phyloP scores from a whole-genome alignment of 2,329 filamentous ascomycete genomes.

The Penicillium sp. region DNA sequence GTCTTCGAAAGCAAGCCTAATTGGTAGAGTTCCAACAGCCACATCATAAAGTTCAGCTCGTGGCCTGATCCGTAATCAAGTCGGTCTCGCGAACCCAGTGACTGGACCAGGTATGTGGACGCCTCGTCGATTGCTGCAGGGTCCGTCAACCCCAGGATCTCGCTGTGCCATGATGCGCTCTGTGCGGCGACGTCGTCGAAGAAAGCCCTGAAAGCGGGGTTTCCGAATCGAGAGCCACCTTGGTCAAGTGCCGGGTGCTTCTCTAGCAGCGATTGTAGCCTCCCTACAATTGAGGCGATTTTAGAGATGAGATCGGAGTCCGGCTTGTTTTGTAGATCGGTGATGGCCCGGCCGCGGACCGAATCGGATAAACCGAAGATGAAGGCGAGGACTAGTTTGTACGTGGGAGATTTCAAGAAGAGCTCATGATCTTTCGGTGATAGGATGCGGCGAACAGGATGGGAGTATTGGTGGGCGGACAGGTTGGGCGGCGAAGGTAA shows the following conservation, averaged over 20 bases:
- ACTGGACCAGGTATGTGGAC: constrained; percentile 78
- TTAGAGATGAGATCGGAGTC: constrained; percentile 66
- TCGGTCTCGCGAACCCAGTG: constrained; percentile 82
- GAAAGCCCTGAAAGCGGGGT: constrained; percentile 85
- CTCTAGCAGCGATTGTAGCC: constrained; percentile 69
- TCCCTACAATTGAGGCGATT: constrained; percentile 73
- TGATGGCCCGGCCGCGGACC: constrained; percentile 60
- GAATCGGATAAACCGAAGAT: constrained; percentile 85
- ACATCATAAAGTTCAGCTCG: constrained; percentile 95
- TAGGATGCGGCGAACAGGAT: constrained; percentile 79
- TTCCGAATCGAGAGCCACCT: constrained; percentile 89
- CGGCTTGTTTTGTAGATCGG: constrained; percentile 35
- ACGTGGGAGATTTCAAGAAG: constrained; percentile 78
- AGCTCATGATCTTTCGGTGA: constrained; percentile 79
- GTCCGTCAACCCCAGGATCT: constrained; percentile 47
- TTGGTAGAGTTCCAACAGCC: constrained; percentile 92
- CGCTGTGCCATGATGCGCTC: constrained; percentile 49
- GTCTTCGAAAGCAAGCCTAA: constrained; percentile 66
- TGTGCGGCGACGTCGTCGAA: constrained; percentile 61
- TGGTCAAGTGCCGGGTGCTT: constrained; percentile 82
- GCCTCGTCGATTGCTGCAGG: constrained; percentile 69
- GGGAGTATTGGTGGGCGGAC: constrained; percentile 65
- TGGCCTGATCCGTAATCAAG: constrained; percentile 98
- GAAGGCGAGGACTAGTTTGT: constrained; percentile 78
- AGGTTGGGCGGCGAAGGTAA: constrained; percentile 72